Base-by-base conservation (phyloP, 257 asterid genomes). In the Buddleja alternifolia region DNA sequence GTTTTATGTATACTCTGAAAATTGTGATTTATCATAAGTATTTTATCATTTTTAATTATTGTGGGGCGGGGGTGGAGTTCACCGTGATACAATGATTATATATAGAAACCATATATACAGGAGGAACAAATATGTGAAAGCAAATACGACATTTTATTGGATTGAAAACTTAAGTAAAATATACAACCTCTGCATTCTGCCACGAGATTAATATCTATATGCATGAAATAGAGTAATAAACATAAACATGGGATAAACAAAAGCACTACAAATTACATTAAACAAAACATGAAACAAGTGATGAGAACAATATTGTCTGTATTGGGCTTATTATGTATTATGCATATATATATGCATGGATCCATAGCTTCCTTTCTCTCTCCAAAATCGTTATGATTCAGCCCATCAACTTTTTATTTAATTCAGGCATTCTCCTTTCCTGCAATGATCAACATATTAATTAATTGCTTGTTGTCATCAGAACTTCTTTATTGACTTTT, bases 361-460 rank as follows among this genome's bases (percentile, higher is more conserved):
- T 75, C 76, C 80, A 48, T 75, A 73, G 60, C 73, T 64, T 75
- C 70, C 80, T 15, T 4, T 16, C 21, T n/a, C 7, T 47, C 53
- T n/a, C n/a, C n/a, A n/a, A n/a, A n/a, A n/a, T n/a, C n/a, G n/a
- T n/a, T n/a, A n/a, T n/a, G n/a, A n/a, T n/a, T 47, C 24, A 23
- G 20, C 6, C 67, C 40, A 32, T 16, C 56, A 32, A 75, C 65
- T 16, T 56, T 23, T 52, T 75, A 62, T 37, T n/a, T n/a, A n/a
- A n/a, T 75, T 39, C 65, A 39, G 57, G 63, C 69, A 39, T 75
- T 69, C 76, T 63, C 57, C 3, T 42, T 52, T 62, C 71, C 79
- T 74, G 71, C 75, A 68, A 34, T 1, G 7, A 53, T 36, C 7
- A 51, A 48, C 8, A 64, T 56, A 61, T 73, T 46, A 32, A 73